Conservation (phyloP, 495 filamentous ascomycete species). For the Staphylotrichum longicolle region DNA sequence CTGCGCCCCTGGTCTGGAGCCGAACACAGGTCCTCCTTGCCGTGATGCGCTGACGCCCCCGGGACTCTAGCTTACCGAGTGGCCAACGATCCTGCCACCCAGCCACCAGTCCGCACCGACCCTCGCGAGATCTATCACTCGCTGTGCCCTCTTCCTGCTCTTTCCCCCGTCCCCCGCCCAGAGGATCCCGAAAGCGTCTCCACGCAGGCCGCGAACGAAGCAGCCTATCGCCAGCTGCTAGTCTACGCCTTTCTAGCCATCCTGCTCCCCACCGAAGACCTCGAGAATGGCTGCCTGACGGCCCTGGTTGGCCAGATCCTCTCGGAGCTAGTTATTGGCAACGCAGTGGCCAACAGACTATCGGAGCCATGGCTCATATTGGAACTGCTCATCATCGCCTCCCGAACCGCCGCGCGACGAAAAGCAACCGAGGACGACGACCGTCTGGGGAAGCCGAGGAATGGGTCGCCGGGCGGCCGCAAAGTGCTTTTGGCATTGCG, state of each 20-base stretch:
- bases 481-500: conserved; percentile 33
- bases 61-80: conserved; percentile 51
- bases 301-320: conserved; percentile 80
- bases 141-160: conserved; percentile 72
- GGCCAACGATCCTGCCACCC: conserved; percentile 51
- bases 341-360: conserved; percentile 68
- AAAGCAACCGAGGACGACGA: conserved; percentile 18
- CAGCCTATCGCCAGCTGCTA: conserved; percentile 74
- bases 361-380: conserved; percentile 85
- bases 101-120: conserved; percentile 56
- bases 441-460: conserved; percentile 10
- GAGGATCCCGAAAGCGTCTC: conserved; percentile 48
- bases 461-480: conserved; percentile 14
- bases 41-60: conserved; percentile 19
- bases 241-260: conserved; percentile 75
- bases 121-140: conserved; percentile 75
- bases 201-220: conserved; percentile 72
- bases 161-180: conserved; percentile 69
- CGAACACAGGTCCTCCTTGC: background rate
- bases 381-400: conserved; percentile 65
- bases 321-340: conserved; percentile 79
- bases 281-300: conserved; percentile 80
- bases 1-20: conserved; percentile 3
- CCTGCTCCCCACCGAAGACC: conserved; percentile 85
- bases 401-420: conserved; percentile 28